Percentiles rank a stretch among this genome's conserved stretches.
These are phyloP conservation scores for Taiwanofungus camphoratus DNA, from an alignment of 1,284 basidiomycete genomes.

Conservation along the genomic window DNA sequence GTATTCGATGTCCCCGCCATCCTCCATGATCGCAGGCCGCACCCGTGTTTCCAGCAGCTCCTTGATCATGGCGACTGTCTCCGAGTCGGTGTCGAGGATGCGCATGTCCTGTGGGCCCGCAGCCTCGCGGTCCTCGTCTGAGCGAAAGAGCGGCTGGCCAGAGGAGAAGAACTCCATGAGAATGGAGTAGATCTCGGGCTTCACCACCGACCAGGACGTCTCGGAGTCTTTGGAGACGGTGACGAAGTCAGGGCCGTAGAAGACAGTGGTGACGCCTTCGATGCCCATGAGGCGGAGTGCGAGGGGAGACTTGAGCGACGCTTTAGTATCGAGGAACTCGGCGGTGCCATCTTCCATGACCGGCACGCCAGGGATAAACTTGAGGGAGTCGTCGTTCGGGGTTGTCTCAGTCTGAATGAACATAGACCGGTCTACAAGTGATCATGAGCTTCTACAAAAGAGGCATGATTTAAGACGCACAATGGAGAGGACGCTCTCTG, in stretches of 20 bases:
- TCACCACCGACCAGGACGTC: conserved; percentile 84
- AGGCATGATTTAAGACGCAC: conserved; percentile 9
- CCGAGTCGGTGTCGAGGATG: conserved; percentile 94
- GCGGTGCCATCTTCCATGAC: conserved; percentile 82
- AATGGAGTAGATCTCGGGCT: conserved; percentile 97
- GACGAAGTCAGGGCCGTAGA: conserved; percentile 98
- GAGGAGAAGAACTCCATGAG: conserved; percentile 98
- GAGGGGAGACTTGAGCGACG: conserved; percentile 82
- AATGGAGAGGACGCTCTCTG: conserved; percentile 18
- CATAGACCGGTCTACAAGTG: conserved; percentile 72
- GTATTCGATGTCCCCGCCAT: conserved; percentile 88
- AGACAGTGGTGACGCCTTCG: conserved; percentile 84
- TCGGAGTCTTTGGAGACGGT: conserved; percentile 92
- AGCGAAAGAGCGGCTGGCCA: conserved; percentile 80
- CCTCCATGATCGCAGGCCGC: conserved; percentile 94
- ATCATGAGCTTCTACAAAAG: background rate
- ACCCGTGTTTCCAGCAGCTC: conserved; percentile 94
- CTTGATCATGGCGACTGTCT: conserved; percentile 99
- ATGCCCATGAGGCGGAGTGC: conserved; percentile 92
- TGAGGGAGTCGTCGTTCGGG: conserved; percentile 95
- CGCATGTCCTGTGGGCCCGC: conserved; percentile 92
- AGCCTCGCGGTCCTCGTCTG: conserved; percentile 67
- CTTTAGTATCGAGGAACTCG: conserved; percentile 88
- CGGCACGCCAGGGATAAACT: conserved; percentile 91
- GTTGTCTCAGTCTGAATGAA: conserved; percentile 98